Base-by-base conservation (phyloP, 1,284 basidiomycete genomes). In the Pseudozyma hubeiensis region DNA sequence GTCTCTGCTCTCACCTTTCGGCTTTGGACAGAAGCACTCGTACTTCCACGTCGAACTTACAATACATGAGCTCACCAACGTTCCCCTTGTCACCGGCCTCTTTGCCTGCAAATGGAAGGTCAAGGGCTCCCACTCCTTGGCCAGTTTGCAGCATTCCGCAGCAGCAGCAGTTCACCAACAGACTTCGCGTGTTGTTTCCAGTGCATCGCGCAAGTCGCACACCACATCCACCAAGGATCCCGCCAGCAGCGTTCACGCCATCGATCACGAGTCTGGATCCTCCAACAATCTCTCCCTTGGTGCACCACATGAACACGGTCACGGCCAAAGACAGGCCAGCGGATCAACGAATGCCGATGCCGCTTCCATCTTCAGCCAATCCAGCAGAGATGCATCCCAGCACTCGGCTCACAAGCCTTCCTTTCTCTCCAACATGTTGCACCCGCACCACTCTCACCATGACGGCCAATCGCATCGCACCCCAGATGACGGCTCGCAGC, bases 21-120 rank as follows among this genome's bases (percentile, higher is more conserved):
- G 64, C 17, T 72, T 82, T 37, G 78, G 94, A 92, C 84, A 85
- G 39, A 86, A 69, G 66, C 75, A 83, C 59, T 65, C 91, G 4
- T 87, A 89, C 62, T 93, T 93, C 85, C 88, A 89, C 58, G 89
- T 90, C 31, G 86, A 87, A 16, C 81, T 93, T 48, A 87, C 87
- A 35, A 87, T 93, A 45, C 91, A 92, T 83, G 89, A 92, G 75
- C 87, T 93, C 33, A 87, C 88, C 44, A 91, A 90, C 78, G 90
- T 93, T 0, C 92, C 92, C 0, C 88, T 92, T 65, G 89, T 93
- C 50, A 85, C 86, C 41, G 92, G 92, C 67, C 88, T 91, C 77
- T 93, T 93, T 79, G 89, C 87, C 14, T 88, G 91, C 40, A 87
- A 88, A 50, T 93, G 92, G 92, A 90, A 89, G 82, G 88, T 93